Percentiles rank a stretch among this genome's conserved stretches.
Conservation (phyloP, 805 yeast genomes). For the Yueomyces sinensis region DNA sequence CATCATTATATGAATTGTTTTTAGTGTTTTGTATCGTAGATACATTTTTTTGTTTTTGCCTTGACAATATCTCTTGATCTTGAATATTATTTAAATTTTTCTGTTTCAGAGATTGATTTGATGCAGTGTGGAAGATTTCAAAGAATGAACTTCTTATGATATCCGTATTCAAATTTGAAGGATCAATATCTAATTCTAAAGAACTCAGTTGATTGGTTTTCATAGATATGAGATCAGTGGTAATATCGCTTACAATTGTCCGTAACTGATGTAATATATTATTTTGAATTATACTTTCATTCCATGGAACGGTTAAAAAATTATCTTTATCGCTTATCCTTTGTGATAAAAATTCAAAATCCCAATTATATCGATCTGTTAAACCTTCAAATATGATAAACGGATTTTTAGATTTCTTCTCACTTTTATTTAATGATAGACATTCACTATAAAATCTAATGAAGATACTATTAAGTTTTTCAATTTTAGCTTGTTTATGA, state of each 20-base stretch:
- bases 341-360: constrained; percentile 6
- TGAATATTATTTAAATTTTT: too few species aligned
- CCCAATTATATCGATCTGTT: constrained; percentile 12
- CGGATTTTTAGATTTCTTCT: constrained; percentile 2
- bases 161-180: constrained; percentile 2
- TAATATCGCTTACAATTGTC: constrained; percentile 4
- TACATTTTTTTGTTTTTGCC: too few species aligned
- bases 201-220: constrained; percentile 4
- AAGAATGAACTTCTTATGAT: too few species aligned
- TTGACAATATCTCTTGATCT: too few species aligned
- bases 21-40: too few species aligned
- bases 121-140: too few species aligned
- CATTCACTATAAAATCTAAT: constrained; percentile 4
- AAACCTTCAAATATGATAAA: constrained; percentile 14
- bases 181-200: constrained; percentile 5
- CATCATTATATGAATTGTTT: too few species aligned
- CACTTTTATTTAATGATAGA: background rate
- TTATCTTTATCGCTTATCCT: constrained; percentile 4
- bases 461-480: constrained; percentile 6
- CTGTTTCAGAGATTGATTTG: too few species aligned
- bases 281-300: constrained; percentile 8
- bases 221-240: constrained; percentile 1
- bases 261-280: constrained; percentile 2
- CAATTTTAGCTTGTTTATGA: constrained; percentile 5
- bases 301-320: constrained; percentile 14